These are phyloP conservation scores for Ascochyta lentis DNA, from an alignment of 2,329 filamentous ascomycete genomes.

Conservation along the genomic window DNA sequence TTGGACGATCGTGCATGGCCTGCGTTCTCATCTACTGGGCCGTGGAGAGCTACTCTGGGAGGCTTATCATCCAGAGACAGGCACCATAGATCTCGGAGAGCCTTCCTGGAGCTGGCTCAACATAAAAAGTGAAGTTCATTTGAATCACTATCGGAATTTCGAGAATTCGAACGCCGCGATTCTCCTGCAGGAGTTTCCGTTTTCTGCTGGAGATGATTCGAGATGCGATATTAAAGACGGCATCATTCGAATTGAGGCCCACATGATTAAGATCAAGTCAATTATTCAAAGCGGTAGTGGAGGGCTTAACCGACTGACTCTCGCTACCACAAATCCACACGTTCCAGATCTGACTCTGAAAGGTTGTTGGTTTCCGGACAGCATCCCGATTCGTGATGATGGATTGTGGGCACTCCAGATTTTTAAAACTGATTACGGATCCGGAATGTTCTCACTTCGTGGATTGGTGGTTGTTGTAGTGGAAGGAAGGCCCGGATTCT, in stretches of 20 bases:
- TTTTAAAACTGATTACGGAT: too few relatives aligned
- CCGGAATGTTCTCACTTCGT: too few relatives aligned
- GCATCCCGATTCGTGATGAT: not conserved
- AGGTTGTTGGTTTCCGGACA: not conserved
- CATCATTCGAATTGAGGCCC: not conserved
- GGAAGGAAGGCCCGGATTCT: not conserved
- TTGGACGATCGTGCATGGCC: constrained; percentile 1
- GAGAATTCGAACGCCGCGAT: not conserved
- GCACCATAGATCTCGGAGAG: not conserved
- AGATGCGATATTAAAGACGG: not conserved
- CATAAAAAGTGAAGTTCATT: not conserved
- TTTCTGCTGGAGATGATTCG: not conserved
- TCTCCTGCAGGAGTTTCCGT: not conserved
- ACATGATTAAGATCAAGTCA: not conserved
- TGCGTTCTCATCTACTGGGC: not conserved
- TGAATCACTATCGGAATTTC: accelerated
- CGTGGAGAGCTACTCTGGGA: not conserved
- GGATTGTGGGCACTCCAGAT: not conserved
- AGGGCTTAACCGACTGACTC: not conserved
- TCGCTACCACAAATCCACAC: not conserved
- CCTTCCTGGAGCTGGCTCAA: constrained; percentile 8
- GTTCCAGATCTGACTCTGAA: not conserved
- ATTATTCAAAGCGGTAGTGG: too few relatives aligned
- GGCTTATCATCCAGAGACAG: not conserved
- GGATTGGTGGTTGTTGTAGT: not conserved